Conservation (phyloP, 2,329 filamentous ascomycete genomes). For the Knufia petricola region DNA sequence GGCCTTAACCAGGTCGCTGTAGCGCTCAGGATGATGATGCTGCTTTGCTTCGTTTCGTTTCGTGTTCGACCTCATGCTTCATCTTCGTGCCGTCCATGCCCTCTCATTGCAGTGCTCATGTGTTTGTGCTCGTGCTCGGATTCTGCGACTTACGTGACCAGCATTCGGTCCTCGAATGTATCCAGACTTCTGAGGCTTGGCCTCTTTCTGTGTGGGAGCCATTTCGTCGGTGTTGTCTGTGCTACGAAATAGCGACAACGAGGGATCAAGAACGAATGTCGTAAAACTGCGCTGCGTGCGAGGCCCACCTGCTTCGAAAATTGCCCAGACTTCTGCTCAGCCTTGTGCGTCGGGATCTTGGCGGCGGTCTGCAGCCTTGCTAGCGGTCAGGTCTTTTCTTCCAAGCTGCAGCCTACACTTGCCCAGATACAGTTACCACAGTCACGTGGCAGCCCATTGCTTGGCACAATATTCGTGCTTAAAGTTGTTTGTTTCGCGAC, state of each 20-base stretch:
- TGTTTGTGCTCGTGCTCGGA: not conserved
- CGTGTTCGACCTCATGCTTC: not conserved
- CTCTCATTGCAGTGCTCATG: not conserved
- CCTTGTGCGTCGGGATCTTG: constrained; percentile 3
- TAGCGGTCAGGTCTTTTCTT: not conserved
- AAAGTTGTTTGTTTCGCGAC: not conserved
- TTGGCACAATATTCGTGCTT: not conserved
- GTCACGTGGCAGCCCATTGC: no score
- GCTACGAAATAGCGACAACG: not conserved
- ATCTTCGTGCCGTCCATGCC: not conserved
- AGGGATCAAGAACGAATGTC: not conserved
- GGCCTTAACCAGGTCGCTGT: not conserved
- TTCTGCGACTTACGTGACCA: constrained; percentile 51
- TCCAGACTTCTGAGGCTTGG: constrained; percentile 29
- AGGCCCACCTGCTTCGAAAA: constrained; percentile 3
- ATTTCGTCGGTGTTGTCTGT: constrained; percentile 27
- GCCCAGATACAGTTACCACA: not conserved
- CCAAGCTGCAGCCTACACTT: not conserved
- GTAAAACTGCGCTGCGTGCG: constrained; percentile 5
- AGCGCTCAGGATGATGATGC: not conserved
- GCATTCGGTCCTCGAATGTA: constrained; percentile 54
- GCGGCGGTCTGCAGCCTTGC: not conserved
- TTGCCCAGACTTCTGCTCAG: not conserved
- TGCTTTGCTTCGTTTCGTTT: no score
- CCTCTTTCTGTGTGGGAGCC: constrained; percentile 24